A percentile compares a stretch with the other conserved stretches of the same genome.
These are phyloP conservation scores for Candida piceae DNA, from an alignment of 805 yeast genomes.

Conservation along the genomic window DNA sequence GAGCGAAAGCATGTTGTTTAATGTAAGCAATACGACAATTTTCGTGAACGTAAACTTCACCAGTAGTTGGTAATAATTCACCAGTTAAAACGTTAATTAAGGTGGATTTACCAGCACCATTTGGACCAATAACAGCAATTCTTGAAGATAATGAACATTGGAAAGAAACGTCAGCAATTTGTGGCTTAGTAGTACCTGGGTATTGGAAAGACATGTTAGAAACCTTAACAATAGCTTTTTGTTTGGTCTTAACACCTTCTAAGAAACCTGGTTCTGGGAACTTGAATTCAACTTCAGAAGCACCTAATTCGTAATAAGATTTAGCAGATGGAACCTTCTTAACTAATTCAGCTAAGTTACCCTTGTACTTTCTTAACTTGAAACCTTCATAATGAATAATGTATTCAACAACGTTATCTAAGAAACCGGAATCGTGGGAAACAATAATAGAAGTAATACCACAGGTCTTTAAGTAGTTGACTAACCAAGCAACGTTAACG, in stretches of 20 bases:
- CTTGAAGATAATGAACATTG: conserved; percentile 99
- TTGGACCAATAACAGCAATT: conserved; percentile 99
- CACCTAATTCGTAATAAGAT: conserved; percentile 97
- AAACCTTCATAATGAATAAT: conserved; percentile 99
- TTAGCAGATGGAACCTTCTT: conserved; percentile 98
- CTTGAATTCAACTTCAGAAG: conserved; percentile 91
- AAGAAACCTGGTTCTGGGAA: conserved; percentile 99
- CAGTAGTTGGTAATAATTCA: conserved; percentile 95
- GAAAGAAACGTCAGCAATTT: conserved; percentile 86
- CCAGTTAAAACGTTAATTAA: conserved; percentile 98
- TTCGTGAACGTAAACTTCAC: conserved; percentile 99
- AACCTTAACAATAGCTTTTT: conserved; percentile 99
- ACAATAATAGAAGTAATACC: conserved; percentile 98
- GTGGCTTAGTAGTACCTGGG: conserved; percentile 98
- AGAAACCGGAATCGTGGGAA: conserved; percentile 99
- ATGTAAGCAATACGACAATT: conserved; percentile 99
- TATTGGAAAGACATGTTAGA: conserved; percentile 97
- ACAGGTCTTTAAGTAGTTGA: conserved; percentile 97
- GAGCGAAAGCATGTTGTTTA: conserved; percentile 99
- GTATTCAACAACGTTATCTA: conserved; percentile 95
- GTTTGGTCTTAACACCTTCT: conserved; percentile 99
- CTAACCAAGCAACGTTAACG: conserved; percentile 99
- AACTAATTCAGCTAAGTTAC: conserved; percentile 98
- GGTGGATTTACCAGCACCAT: conserved; percentile 99
- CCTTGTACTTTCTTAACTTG: conserved; percentile 99